Percentiles rank a stretch among this genome's conserved stretches.
Conservation (phyloP, 176 grass and related monocot genomes). For the Musa itinerans region DNA sequence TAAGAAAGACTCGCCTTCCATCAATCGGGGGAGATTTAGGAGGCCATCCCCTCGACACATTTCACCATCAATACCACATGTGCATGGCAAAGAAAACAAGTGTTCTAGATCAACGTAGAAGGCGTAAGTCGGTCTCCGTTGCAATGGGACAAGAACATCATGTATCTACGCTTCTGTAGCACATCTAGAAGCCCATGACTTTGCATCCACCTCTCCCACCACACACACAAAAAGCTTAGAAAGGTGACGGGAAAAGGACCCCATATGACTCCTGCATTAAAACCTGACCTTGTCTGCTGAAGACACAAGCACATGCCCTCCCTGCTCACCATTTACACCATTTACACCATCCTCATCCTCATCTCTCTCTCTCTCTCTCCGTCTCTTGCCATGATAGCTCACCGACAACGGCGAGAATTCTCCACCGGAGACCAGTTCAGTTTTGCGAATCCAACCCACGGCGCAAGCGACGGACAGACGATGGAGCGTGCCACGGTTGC, state of each 20-base stretch:
- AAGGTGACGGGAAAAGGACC: not conserved
- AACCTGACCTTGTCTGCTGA: not conserved
- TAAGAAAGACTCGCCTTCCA: too few species aligned
- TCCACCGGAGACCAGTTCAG: not conserved
- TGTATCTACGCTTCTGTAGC: too few species aligned
- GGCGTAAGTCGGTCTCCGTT: too few species aligned
- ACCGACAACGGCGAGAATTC: not conserved
- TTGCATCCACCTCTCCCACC: not conserved
- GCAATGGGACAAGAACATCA: too few species aligned
- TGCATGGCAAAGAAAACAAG: too few species aligned
- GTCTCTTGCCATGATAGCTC: not conserved
- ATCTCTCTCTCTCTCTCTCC: not conserved
- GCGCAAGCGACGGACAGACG: not conserved
- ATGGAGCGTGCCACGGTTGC: too few species aligned
- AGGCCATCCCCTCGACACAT: too few species aligned
- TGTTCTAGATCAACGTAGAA: too few species aligned
- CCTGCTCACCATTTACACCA: not conserved
- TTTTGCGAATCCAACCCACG: constrained; percentile 1
- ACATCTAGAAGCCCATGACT: constrained; percentile 10
- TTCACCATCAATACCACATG: too few species aligned
- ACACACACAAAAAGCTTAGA: not conserved
- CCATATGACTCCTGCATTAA: not conserved
- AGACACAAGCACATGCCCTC: not conserved
- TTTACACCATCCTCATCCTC: not conserved
- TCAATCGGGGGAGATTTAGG: too few species aligned